Conservation (phyloP, 2,329 filamentous ascomycete genomes). For the Colletotrichum karsti region DNA sequence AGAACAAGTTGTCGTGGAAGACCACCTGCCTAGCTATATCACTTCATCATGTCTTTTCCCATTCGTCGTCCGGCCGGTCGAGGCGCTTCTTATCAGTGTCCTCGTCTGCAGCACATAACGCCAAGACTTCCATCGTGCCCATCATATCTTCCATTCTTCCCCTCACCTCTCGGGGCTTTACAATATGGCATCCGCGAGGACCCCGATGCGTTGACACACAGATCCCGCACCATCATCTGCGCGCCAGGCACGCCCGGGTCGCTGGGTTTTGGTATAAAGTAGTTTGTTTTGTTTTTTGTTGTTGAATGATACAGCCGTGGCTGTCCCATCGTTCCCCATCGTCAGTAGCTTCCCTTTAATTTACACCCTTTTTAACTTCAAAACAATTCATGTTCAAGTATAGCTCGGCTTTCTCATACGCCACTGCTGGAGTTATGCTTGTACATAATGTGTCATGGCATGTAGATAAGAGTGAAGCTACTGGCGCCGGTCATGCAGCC, state of each 20-base stretch:
- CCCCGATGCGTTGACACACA: conserved; percentile 18
- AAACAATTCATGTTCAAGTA: too few species aligned
- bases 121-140: not conserved
- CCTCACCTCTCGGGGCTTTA: not conserved
- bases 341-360: not conserved
- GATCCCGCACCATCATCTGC: conserved; percentile 15
- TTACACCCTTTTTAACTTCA: too few species aligned
- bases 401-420: too few species aligned
- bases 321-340: not conserved
- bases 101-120: not conserved
- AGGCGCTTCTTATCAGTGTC: not conserved
- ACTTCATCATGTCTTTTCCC: not conserved
- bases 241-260: conserved; percentile 1
- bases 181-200: not conserved
- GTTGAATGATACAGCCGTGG: not conserved
- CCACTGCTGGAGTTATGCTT: too few species aligned
- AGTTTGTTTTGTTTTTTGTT: not conserved
- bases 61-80: not conserved
- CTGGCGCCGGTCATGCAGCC: not conserved
- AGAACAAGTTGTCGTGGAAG: not conserved
- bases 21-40: not conserved
- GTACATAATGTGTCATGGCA: too few species aligned
- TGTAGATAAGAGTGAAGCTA: too few species aligned
- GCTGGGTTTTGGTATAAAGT: not conserved
- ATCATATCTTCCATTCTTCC: not conserved